Evolutionary conservation across 768 basidiomycete genomes (phyloP), one percentile per base, ranked within the genome.

Genomic region (Cyclocybe aegerita): DNA sequence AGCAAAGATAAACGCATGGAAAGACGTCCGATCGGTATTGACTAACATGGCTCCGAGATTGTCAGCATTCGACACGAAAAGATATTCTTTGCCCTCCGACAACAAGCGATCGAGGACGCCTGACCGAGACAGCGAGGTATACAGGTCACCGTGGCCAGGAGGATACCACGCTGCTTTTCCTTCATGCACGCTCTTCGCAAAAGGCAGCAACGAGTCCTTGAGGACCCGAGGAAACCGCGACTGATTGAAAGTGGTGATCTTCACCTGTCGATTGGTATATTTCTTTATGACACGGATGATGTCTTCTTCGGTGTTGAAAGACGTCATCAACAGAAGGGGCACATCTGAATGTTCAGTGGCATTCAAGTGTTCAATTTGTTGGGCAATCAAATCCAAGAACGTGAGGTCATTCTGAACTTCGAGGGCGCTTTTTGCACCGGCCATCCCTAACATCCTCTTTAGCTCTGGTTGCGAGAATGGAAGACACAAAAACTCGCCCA

Each of bases 11-110:
- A 23, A 23, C 5, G 23, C 23, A 23, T 23, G 23, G 23, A 23
- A 23, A 23, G 23, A 23, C 23, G 23, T 23, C 23, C 23, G 23
- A 23, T 23, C 23, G 23, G 23, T 23, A 23, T 23, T 91, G n/a
- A 72, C 82, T 60, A 66, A 87, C 85, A 86, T 83, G 51, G 93
- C 93, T 61, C 93, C 93, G 61, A 97, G 70, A 68, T 96, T 95
- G 70, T 96, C 94, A 39, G 92, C 92, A 76, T 97, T 96, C 65
- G 93, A 94, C 43, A 93, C 88, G 65, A 96, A 96, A 58, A 96
- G 80, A 73, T 94, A 96, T 72, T 96, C 91, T 69, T 94, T 96
- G 68, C 94, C 94, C 54, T 89, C 86, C 10, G 85, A 73, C 46
- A 97, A 72, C 45, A 97, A 80, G 70, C 88, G 85, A 63, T 95